Evolutionary conservation across 1,284 basidiomycete species (phyloP), one percentile per base, ranked within the genome.

Genomic region (Trametes sp.): DNA sequence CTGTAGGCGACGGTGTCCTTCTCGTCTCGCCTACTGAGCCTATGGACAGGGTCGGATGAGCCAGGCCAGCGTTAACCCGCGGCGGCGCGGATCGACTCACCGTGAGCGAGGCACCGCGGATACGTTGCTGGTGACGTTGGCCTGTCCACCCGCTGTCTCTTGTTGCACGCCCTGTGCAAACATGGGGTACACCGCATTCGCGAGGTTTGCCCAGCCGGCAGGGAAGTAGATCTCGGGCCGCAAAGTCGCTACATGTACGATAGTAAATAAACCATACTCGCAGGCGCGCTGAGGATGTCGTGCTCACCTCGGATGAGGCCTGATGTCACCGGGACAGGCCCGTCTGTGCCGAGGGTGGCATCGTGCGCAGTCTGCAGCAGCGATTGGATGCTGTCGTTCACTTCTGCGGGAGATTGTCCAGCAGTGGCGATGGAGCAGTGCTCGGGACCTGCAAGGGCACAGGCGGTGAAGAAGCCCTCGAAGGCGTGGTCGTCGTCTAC

Each of bases 361-460:
- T 54, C 38, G 36, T 57, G 51, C 7, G 54, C 41, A 10, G 21
- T 19, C 57, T 56, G 10, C 29, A 59, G 31, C 8, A 65, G 42
- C 8, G 29, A 16, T 21, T 65, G 54, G 21, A 63, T 57, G 28
- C 42, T 38, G 6, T 36, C 46, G 49, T 59, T 24, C 21, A 65
- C 46, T 8, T 62, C 64, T 7, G 21, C 14, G 1, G 51, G 38
- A 4, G 57, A 42, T 6, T 59, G 28, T 6, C 49, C 54, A 2
- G 26, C 23, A 4, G 45, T 24, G 16, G 64, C 53, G 21, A 57
- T 13, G 1, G 55, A n/a, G 26, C 63, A 65, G 4, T 48, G 28
- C 1, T 51, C 10, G 7, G 63, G 35, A 3, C 63, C 63, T 7
- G 63, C 52, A n/a, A 65, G 63, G 1, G 63, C 63, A 24, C 63